A percentile compares a stretch with the other conserved stretches of the same genome.
These are phyloP conservation scores for Saccharomyces hybrid DNA, from an alignment of 1,139 yeast genomes.

Conservation along the genomic window DNA sequence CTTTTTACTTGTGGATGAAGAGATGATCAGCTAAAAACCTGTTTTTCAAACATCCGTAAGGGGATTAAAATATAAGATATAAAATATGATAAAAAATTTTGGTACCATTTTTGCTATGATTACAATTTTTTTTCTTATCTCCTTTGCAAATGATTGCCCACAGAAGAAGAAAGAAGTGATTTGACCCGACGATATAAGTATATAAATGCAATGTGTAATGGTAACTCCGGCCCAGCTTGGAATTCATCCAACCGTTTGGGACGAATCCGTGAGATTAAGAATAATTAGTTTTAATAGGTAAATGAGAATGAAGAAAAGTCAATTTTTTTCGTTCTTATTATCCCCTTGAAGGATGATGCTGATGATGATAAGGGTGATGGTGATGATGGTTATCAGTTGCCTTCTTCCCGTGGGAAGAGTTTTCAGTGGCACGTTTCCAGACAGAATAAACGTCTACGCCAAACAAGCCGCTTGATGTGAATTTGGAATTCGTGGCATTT, in stretches of 20 bases:
- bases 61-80: neutral
- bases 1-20: neutral
- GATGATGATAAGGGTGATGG: constrained; percentile 3
- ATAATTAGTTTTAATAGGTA: neutral
- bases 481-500: constrained; percentile 17
- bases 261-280: neutral
- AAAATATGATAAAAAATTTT: neutral
- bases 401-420: constrained; percentile 9
- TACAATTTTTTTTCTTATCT: neutral
- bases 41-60: neutral
- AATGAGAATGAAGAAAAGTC: constrained; percentile 1
- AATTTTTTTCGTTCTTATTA: neutral
- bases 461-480: constrained; percentile 37
- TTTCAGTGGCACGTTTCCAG: constrained; percentile 46
- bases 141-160: neutral
- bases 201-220: neutral
- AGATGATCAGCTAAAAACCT: neutral
- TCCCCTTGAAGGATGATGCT: neutral
- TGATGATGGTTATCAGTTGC: neutral
- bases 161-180: neutral
- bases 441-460: constrained; percentile 53
- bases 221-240: neutral
- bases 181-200: neutral
- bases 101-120: neutral
- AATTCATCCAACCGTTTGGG: neutral